Evolutionary conservation across 78 protist genomes (phyloP).

Genomic region (Dictyostelium capitatum): DNA sequence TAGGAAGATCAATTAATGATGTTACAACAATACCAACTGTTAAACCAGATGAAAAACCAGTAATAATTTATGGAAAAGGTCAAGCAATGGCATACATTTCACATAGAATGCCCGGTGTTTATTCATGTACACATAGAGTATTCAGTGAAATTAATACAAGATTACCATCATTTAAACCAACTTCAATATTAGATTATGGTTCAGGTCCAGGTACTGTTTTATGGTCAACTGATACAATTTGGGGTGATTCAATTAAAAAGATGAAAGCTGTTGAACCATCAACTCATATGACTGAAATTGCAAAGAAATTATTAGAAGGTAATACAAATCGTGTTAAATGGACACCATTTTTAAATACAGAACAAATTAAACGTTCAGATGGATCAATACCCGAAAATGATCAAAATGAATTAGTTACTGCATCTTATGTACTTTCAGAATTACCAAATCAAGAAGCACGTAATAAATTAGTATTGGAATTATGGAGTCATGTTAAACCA

Average conservation of each 20-base stretch:
- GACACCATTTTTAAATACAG: slow-evolving; percentile 47
- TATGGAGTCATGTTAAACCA: slow-evolving; percentile 79
- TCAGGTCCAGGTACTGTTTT: slow-evolving; percentile 87
- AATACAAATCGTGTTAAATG: slow-evolving; percentile 55
- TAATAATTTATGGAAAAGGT: slow-evolving; percentile 63
- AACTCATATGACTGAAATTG: slow-evolving; percentile 46
- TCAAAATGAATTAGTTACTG: slow-evolving; percentile 65
- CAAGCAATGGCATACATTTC: slow-evolving; percentile 75
- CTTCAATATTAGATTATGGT: slow-evolving; percentile 82
- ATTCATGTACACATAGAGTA: slow-evolving; percentile 78
- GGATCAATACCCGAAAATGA: neutral
- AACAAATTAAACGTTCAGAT: neutral
- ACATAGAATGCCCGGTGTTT: slow-evolving; percentile 88
- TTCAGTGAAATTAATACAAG: slow-evolving; percentile 71
- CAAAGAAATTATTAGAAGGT: slow-evolving; percentile 63
- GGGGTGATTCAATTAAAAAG: slow-evolving; percentile 34
- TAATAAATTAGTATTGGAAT: slow-evolving; percentile 25
- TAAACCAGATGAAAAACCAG: slow-evolving; percentile 71
- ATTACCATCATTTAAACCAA: slow-evolving; percentile 74
- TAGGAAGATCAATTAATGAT: neutral
- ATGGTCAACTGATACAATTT: slow-evolving; percentile 75
- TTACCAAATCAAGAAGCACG: slow-evolving; percentile 64
- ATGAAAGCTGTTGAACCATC: slow-evolving; percentile 82
- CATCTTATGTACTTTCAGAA: slow-evolving; percentile 81
- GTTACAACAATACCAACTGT: neutral